These are phyloP conservation scores for Teratosphaeria nubilosa DNA, from an alignment of 2,329 filamentous ascomycete genomes.

Conservation along the genomic window DNA sequence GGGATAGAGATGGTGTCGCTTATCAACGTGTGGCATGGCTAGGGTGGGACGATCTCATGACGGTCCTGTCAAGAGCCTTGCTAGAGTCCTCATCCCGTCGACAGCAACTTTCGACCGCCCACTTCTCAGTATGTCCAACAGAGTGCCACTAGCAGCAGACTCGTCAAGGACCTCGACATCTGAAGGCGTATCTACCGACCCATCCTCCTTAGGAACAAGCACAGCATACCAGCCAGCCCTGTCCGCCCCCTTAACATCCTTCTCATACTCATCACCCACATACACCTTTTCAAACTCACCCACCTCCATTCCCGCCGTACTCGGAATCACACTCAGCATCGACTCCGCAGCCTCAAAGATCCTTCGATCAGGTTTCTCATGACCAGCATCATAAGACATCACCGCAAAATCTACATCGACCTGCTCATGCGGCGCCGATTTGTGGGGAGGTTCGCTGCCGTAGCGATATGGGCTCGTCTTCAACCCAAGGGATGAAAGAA, in stretches of 20 bases:
- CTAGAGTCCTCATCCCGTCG: neutral
- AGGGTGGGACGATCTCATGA: neutral
- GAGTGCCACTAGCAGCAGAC: neutral
- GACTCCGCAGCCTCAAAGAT: conserved; percentile 48
- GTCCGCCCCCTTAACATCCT: conserved; percentile 42
- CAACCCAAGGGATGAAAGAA: conserved; percentile 46
- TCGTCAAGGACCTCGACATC: neutral
- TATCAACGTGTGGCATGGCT: neutral
- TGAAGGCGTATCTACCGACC: neutral
- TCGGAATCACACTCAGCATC: conserved; percentile 30
- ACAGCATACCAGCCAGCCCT: conserved; percentile 40
- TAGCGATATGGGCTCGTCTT: conserved; percentile 32
- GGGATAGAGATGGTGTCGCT: neutral
- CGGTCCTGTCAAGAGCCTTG: neutral
- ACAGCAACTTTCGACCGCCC: neutral
- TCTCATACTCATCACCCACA: conserved; percentile 44
- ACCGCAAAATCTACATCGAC: conserved; percentile 47
- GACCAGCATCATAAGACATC: conserved; percentile 54
- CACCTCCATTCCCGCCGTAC: conserved; percentile 13
- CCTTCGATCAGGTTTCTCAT: conserved; percentile 46
- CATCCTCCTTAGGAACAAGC: conserved; percentile 29
- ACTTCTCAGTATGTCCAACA: neutral
- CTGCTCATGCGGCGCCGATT: conserved; percentile 1
- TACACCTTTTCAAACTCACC: conserved; percentile 35
- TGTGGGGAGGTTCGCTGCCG: conserved; percentile 1